Conservation (phyloP, 306 rosid species). For the Abrus precatorius region DNA sequence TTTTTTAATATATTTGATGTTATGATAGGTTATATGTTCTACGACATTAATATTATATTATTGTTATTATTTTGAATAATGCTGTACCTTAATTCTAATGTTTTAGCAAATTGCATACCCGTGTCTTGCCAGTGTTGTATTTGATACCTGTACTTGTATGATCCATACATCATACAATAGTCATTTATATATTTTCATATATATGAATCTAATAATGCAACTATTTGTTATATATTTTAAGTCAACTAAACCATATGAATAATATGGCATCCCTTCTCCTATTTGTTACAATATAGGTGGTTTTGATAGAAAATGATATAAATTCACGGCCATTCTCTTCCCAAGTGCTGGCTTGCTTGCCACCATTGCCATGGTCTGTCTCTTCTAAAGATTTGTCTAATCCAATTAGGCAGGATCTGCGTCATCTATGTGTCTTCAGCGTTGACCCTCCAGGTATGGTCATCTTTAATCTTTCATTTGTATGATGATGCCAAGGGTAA, state of each 20-base stretch:
- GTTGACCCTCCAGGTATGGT: constrained; percentile 98
- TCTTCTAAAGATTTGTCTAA: constrained; percentile 82
- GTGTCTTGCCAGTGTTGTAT: constrained; percentile 21
- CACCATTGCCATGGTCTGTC: constrained; percentile 94
- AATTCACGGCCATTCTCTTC: constrained; percentile 92
- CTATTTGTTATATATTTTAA: constrained; percentile 20
- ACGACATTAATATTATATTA: not conserved
- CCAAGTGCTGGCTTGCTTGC: constrained; percentile 95
- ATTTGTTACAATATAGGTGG: constrained; percentile 72
- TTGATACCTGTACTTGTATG: constrained; percentile 14
- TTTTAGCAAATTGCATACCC: not conserved
- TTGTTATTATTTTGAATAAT: not conserved
- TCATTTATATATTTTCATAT: constrained; percentile 19
- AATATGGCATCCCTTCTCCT: constrained; percentile 9
- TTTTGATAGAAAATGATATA: constrained; percentile 97
- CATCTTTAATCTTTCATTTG: constrained; percentile 32
- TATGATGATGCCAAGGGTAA: constrained; percentile 23
- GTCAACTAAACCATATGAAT: constrained; percentile 31
- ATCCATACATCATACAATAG: not conserved
- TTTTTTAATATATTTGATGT: not conserved
- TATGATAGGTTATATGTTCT: not conserved
- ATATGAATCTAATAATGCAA: not conserved
- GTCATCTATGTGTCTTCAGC: constrained; percentile 76
- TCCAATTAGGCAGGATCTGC: constrained; percentile 87
- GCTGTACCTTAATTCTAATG: constrained; percentile 16